phyloP scores from a whole-genome alignment of 768 basidiomycete species.

The Scleroderma bovista region DNA sequence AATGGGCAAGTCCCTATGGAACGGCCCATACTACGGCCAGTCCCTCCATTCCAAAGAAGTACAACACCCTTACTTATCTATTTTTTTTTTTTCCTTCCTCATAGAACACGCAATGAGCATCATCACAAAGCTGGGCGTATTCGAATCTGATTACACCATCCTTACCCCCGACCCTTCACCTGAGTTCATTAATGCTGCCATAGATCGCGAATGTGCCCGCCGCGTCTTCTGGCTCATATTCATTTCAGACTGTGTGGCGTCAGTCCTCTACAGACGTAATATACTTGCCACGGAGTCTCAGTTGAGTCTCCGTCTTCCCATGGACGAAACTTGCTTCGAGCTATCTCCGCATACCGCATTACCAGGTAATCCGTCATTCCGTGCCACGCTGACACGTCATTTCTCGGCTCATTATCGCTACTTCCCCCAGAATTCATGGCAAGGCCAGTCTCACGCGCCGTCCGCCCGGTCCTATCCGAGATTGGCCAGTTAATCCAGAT shows the following conservation, averaged over 20 bases:
- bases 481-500: slow-evolving; percentile 73
- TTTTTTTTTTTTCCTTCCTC: slow-evolving; percentile 15
- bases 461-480: slow-evolving; percentile 46
- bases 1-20: slow-evolving; percentile 33
- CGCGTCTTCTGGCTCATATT: slow-evolving; percentile 79
- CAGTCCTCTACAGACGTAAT: slow-evolving; percentile 32
- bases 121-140: slow-evolving; percentile 60
- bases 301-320: slow-evolving; percentile 62
- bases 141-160: slow-evolving; percentile 55
- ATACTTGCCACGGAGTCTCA: slow-evolving; percentile 38
- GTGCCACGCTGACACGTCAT: neutral
- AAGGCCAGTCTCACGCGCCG: slow-evolving; percentile 50
- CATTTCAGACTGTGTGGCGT: slow-evolving; percentile 47
- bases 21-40: slow-evolving; percentile 27
- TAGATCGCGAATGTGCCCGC: slow-evolving; percentile 75
- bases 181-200: slow-evolving; percentile 53
- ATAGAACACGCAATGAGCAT: slow-evolving; percentile 62
- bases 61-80: slow-evolving; percentile 6
- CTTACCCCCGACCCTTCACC: slow-evolving; percentile 54
- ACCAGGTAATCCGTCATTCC: slow-evolving; percentile 20
- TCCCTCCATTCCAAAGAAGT: neutral
- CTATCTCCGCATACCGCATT: slow-evolving; percentile 43
- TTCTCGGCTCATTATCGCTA: neutral
- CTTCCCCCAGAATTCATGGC: slow-evolving; percentile 58
- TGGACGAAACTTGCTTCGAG: slow-evolving; percentile 79